Evolutionary conservation across 2,329 filamentous ascomycete genomes (phyloP).

Genomic region (Hawksworthiomyces lignivorus): DNA sequence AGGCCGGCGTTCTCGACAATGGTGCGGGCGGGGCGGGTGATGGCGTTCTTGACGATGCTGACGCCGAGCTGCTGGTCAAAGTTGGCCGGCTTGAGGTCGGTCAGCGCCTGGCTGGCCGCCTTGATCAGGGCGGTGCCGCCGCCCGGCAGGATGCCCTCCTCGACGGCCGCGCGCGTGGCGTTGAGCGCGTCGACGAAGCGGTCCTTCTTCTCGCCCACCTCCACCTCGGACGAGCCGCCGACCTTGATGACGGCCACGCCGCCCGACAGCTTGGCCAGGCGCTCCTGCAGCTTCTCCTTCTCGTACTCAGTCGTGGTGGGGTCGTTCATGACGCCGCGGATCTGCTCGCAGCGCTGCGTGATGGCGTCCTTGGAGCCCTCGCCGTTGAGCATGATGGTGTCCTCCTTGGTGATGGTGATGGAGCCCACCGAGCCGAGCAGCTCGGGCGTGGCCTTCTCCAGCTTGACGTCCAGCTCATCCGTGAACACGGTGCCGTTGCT

Average conservation of each 20-base stretch:
- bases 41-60: constrained; percentile 95
- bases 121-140: constrained; percentile 98
- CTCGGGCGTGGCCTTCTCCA: constrained; percentile 93
- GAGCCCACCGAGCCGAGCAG: constrained; percentile 96
- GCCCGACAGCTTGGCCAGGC: constrained; percentile 96
- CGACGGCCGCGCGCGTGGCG: constrained; percentile 93
- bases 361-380: constrained; percentile 93
- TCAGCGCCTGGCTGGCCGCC: constrained; percentile 83
- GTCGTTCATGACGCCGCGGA: constrained; percentile 92
- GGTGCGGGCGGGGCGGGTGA: constrained; percentile 85
- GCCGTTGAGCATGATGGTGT: constrained; percentile 97
- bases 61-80: constrained; percentile 99
- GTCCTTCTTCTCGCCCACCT: constrained; percentile 99
- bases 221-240: constrained; percentile 92
- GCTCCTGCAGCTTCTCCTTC: constrained; percentile 99
- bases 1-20: constrained; percentile 97
- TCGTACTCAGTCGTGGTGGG: constrained; percentile 96
- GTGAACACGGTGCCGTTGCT: constrained; percentile 97
- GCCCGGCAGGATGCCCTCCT: constrained; percentile 98
- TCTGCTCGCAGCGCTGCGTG: constrained; percentile 95
- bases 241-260: constrained; percentile 99
- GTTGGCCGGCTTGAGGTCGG: constrained; percentile 78
- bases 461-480: constrained; percentile 97
- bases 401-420: constrained; percentile 99
- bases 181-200: constrained; percentile 97